These are phyloP conservation scores for Nemania sp. DNA, from an alignment of 2,329 filamentous ascomycete species.

Conservation along the genomic window DNA sequence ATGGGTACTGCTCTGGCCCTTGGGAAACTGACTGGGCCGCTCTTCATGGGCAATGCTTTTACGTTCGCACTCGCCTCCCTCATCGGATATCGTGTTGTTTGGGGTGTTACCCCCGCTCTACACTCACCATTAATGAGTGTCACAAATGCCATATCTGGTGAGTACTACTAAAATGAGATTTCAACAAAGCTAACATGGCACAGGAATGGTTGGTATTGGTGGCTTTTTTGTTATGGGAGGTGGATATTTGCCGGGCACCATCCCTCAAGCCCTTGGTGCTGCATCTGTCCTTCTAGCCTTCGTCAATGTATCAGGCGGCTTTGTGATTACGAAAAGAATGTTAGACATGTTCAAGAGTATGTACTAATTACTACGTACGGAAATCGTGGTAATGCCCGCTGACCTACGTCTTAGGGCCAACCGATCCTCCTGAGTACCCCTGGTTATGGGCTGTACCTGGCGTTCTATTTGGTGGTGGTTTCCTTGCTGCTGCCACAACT, in stretches of 20 bases:
- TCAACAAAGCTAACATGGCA: constrained; percentile 37
- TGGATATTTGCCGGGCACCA: constrained; percentile 79
- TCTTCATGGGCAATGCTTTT: constrained; percentile 91
- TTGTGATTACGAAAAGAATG: constrained; percentile 94
- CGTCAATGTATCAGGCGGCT: constrained; percentile 89
- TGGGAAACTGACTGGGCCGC: constrained; percentile 82
- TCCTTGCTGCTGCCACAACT: constrained; percentile 81
- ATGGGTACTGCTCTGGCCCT: constrained; percentile 82
- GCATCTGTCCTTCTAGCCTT: constrained; percentile 86
- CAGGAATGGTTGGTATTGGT: constrained; percentile 85
- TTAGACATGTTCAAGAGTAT: constrained; percentile 87
- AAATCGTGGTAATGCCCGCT: background rate
- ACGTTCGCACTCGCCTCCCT: constrained; percentile 86
- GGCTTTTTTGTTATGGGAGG: constrained; percentile 91
- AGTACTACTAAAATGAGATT: constrained; percentile 14
- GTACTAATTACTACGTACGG: constrained; percentile 38
- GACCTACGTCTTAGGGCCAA: constrained; percentile 66
- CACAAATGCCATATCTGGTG: constrained; percentile 88
- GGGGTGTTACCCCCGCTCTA: constrained; percentile 85
- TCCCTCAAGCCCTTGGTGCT: constrained; percentile 83
- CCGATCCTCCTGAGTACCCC: constrained; percentile 87
- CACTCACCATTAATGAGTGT: constrained; percentile 94
- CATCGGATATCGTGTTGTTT: constrained; percentile 89
- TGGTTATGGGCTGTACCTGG: constrained; percentile 88
- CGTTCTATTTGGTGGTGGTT: constrained; percentile 82